Evolutionary conservation across 768 basidiomycete species (phyloP), one percentile per base, ranked within the genome.

Genomic region (Termitomyces sp.): DNA sequence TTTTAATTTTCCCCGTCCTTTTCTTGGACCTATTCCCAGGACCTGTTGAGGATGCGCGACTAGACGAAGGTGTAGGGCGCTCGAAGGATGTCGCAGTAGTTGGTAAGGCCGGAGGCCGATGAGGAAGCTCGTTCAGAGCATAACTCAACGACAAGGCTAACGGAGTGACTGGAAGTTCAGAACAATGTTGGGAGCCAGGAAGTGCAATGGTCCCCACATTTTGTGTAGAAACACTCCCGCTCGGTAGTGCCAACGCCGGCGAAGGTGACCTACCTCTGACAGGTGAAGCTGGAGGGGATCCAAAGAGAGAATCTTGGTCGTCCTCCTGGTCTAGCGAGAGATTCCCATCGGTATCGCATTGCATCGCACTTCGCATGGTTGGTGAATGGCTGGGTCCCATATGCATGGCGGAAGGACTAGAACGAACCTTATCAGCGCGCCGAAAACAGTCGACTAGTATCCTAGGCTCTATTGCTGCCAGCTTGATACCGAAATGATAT

Each of bases 121-220:
- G 63, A 71, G 71, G 59, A 60, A 60, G 60, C 59, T 51, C 60
- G 42, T 55, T 60, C 40, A 43, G 61, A 60, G 66, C 68, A 68
- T 68, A 69, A 64, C 70, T 77, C 72, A 77, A 73, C 70, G 79
- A 77, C 74, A 77, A 79, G 77, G 82, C 88, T 89, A 85, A 71
- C 82, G 85, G 83, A 77, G 82, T 74, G 77, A 85, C 79, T 74
- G 88, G 80, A 74, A 85, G 79, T 90, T 91, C 87, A 90, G 87
- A 87, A 88, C 76, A 77, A 71, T 75, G 78, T 77, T 87, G 89
- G 88, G 88, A 88, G 83, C 89, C 90, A 90, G 88, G 88, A 89
- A 91, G 90, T 91, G 90, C 90, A 91, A 90, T 90, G 88, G 89
- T 87, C 89, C 88, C 89, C 89, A 92, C 90, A 82, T 92, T 90